Conservation (phyloP, 805 yeast genomes). For the Brettanomyces custersianus region DNA sequence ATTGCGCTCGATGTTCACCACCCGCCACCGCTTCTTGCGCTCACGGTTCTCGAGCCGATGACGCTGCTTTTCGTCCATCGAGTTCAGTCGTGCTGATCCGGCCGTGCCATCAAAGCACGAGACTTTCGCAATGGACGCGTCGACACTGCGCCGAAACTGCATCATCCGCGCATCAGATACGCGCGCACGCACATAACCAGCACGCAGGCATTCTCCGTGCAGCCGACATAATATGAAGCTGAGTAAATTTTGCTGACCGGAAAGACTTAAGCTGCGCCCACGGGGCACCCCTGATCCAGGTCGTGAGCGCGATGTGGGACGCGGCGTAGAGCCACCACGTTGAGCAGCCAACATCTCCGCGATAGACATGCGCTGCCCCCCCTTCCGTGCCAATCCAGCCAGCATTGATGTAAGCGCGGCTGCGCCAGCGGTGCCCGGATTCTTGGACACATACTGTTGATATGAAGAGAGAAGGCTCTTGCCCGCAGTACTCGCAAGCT, state of each 20-base stretch:
- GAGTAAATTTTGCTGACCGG: slow-evolving; percentile 24
- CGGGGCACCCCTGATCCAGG: neutral
- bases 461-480: neutral
- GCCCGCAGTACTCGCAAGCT: neutral
- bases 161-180: slow-evolving; percentile 7
- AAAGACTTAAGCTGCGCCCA: neutral
- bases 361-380: slow-evolving; percentile 30
- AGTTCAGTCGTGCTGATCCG: neutral
- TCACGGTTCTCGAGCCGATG: slow-evolving; percentile 62
- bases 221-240: slow-evolving; percentile 7
- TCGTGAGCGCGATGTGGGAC: neutral
- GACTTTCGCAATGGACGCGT: slow-evolving; percentile 7
- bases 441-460: neutral
- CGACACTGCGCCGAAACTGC: slow-evolving; percentile 7
- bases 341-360: slow-evolving; percentile 54
- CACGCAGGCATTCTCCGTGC: slow-evolving; percentile 4
- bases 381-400: neutral
- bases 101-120: slow-evolving; percentile 4
- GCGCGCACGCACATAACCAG: slow-evolving; percentile 2
- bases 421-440: neutral
- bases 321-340: slow-evolving; percentile 16
- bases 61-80: slow-evolving; percentile 40
- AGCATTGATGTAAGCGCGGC: neutral
- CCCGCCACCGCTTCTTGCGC: slow-evolving; percentile 79
- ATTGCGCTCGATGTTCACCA: slow-evolving; percentile 67